A percentile compares a stretch with the other conserved stretches of the same genome.
phyloP scores from a whole-genome alignment of 108 stramenopile species.

The Cyclotella cryptica region DNA sequence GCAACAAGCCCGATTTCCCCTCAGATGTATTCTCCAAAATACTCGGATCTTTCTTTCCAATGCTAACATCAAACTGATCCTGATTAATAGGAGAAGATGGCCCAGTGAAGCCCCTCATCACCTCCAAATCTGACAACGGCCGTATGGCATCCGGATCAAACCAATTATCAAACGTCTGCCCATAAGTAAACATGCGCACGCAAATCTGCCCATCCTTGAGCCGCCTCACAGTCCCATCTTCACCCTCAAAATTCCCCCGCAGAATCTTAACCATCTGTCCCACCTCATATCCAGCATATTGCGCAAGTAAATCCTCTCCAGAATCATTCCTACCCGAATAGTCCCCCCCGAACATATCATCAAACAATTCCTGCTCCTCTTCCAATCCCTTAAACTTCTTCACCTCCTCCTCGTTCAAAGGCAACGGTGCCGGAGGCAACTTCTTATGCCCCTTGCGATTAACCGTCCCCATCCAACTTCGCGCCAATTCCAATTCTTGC shows the following conservation, averaged over 20 bases:
- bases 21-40: constrained; percentile 16
- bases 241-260: constrained; percentile 64
- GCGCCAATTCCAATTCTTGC: constrained; percentile 72
- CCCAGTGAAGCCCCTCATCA: constrained; percentile 70
- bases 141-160: constrained; percentile 78
- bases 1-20: constrained; percentile 40
- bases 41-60: constrained; percentile 48
- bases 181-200: constrained; percentile 83
- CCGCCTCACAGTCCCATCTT: constrained; percentile 78
- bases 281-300: constrained; percentile 69
- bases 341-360: constrained; percentile 57
- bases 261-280: constrained; percentile 87
- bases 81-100: constrained; percentile 71
- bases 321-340: constrained; percentile 48
- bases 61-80: constrained; percentile 61
- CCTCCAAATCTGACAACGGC: constrained; percentile 70
- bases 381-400: constrained; percentile 83
- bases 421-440: constrained; percentile 75
- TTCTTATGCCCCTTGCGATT: constrained; percentile 79
- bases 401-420: constrained; percentile 79
- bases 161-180: constrained; percentile 80
- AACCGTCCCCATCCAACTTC: constrained; percentile 90
- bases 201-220: constrained; percentile 78
- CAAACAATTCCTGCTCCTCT: constrained; percentile 61
- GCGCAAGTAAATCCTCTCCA: constrained; percentile 66